These are phyloP conservation scores for Colletotrichum sublineola DNA, from an alignment of 2,329 filamentous ascomycete species.

Conservation along the genomic window DNA sequence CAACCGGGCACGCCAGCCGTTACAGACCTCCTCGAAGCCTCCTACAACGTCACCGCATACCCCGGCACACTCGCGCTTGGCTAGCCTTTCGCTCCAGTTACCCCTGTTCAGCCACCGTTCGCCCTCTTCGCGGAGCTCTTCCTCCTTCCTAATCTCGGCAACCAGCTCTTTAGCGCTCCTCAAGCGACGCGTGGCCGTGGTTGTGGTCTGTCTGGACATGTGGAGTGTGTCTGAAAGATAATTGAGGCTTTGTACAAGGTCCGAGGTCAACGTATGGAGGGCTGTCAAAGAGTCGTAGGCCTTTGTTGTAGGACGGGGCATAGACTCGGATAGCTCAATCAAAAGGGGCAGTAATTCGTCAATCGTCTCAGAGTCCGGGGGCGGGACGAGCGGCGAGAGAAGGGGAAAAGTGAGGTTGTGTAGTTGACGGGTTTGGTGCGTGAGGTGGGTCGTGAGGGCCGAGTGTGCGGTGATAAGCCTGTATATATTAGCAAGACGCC, in stretches of 20 bases:
- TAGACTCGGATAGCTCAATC: constrained; percentile 72
- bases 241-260: constrained; percentile 84
- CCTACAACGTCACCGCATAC: constrained; percentile 90
- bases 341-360: constrained; percentile 79
- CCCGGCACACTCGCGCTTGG: constrained; percentile 82
- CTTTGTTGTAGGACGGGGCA: constrained; percentile 74
- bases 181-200: constrained; percentile 82
- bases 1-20: constrained; percentile 83
- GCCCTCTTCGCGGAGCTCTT: constrained; percentile 85
- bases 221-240: constrained; percentile 92
- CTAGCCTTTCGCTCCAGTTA: constrained; percentile 84
- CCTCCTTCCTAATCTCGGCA: constrained; percentile 85
- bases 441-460: constrained; percentile 79
- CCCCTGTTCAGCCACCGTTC: constrained; percentile 84
- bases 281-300: constrained; percentile 76
- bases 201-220: constrained; percentile 91
- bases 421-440: constrained; percentile 80
- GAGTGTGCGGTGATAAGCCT: constrained; percentile 83
- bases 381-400: constrained; percentile 75
- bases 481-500: constrained; percentile 20
- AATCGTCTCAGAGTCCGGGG: constrained; percentile 74
- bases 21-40: constrained; percentile 92
- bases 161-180: constrained; percentile 88
- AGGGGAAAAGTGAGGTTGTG: constrained; percentile 80
- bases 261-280: constrained; percentile 78